These are phyloP conservation scores for Phytophthora pinifolia DNA, from an alignment of 352 stramenopile species.

Conservation along the genomic window DNA sequence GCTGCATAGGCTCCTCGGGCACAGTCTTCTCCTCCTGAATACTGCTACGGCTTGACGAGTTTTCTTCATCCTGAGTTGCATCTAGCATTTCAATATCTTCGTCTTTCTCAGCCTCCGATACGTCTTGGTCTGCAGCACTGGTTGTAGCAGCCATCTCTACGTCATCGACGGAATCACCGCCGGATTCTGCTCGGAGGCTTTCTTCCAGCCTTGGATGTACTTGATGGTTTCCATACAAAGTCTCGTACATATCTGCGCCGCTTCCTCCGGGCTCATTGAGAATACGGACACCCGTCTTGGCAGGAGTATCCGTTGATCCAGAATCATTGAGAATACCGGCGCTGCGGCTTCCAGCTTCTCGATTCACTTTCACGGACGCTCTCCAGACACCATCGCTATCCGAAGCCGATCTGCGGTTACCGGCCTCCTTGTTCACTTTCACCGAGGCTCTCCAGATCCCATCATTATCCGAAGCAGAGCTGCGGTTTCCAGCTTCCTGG, in stretches of 20 bases:
- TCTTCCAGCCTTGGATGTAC: background rate
- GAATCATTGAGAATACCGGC: constrained; percentile 15
- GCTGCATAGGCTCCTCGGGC: background rate
- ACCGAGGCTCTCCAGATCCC: constrained; percentile 16
- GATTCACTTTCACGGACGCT: constrained; percentile 39
- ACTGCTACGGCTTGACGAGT: background rate
- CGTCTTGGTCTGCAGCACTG: constrained; percentile 1
- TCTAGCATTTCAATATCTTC: constrained; percentile 18
- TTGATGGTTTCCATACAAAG: constrained; percentile 27
- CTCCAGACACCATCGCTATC: constrained; percentile 10
- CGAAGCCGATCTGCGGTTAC: constrained; percentile 18
- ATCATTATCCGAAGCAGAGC: background rate
- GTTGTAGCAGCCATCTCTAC: constrained; percentile 14
- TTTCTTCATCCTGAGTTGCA: constrained; percentile 2
- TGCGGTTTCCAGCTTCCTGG: constrained; percentile 4
- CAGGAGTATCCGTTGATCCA: background rate
- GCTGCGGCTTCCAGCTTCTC: constrained; percentile 26
- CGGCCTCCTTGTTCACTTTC: constrained; percentile 28
- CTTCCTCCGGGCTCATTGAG: constrained; percentile 42
- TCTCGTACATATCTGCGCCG: constrained; percentile 25
- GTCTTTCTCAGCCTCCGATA: background rate
- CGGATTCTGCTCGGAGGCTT: background rate
- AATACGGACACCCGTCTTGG: constrained; percentile 32
- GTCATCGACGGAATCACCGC: constrained; percentile 5
- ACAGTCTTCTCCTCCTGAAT: background rate